Evolutionary conservation across 176 grass and related monocot species (phyloP).

Genomic region (Musa troglodytarum): DNA sequence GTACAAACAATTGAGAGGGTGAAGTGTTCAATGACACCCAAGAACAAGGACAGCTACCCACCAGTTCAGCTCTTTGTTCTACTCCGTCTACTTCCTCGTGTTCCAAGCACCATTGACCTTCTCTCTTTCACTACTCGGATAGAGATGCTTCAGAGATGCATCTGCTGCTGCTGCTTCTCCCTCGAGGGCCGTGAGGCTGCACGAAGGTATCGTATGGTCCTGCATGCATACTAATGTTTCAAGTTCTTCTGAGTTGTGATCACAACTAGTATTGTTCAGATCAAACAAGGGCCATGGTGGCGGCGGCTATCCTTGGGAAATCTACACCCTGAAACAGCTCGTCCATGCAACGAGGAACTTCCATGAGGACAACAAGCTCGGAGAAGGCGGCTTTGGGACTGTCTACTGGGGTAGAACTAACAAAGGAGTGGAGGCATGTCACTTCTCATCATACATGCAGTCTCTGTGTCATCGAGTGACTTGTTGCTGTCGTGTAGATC

Average conservation of each 20-base stretch:
- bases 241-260: background rate
- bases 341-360: constrained; percentile 74
- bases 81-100: background rate
- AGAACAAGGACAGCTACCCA: background rate
- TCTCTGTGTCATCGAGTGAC: background rate
- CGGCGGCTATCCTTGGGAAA: constrained; percentile 47
- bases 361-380: constrained; percentile 40
- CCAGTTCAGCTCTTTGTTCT: background rate
- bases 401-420: constrained; percentile 29
- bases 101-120: background rate
- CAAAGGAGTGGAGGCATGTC: constrained; percentile 52
- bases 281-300: constrained; percentile 20
- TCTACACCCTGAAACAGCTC: constrained; percentile 59
- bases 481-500: constrained; percentile 20
- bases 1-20: background rate
- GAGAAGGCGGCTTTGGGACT: constrained; percentile 26
- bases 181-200: constrained; percentile 19
- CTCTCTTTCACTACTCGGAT: background rate
- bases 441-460: background rate
- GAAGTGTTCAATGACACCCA: background rate
- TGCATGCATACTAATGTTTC: background rate
- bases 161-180: constrained; percentile 29
- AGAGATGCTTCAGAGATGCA: constrained; percentile 18
- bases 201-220: constrained; percentile 1
- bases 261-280: background rate